Evolutionary conservation across 73 alveolate species (phyloP).

Genomic region (Tetrahymena borealis): DNA sequence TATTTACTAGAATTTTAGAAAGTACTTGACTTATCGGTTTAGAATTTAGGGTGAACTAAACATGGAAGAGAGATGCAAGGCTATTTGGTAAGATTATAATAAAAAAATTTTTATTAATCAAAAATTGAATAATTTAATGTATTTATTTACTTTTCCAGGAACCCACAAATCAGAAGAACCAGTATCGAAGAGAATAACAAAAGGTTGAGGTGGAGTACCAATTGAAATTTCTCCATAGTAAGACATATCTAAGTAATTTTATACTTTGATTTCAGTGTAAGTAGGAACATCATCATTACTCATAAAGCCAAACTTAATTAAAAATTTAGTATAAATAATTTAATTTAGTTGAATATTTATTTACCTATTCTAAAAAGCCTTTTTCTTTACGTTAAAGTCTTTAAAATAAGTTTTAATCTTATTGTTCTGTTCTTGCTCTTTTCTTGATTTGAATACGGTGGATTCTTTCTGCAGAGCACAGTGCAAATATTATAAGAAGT

Average conservation of each 20-base stretch:
- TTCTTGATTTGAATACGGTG: background rate
- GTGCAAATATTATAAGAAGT: background rate
- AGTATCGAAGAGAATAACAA: conserved; percentile 69
- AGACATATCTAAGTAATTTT: conserved; percentile 38
- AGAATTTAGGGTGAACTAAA: conserved; percentile 4
- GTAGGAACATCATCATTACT: background rate
- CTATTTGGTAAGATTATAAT: background rate
- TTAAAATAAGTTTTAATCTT: background rate
- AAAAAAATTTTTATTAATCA: background rate
- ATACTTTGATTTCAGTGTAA: background rate
- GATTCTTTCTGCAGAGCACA: background rate
- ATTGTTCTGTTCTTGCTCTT: background rate
- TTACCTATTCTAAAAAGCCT: background rate
- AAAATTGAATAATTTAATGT: background rate
- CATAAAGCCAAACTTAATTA: background rate
- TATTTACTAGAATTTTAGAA: background rate
- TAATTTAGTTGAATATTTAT: background rate
- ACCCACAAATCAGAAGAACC: conserved; percentile 84
- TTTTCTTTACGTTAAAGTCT: background rate
- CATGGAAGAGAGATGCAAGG: background rate
- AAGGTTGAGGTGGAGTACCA: conserved; percentile 73
- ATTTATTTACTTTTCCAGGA: conserved; percentile 10
- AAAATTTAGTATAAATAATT: background rate
- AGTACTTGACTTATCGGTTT: conserved; percentile 7
- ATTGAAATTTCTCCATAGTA: conserved; percentile 53